Evolutionary conservation across 805 yeast genomes (phyloP), one percentile per base, ranked within the genome.

Genomic region (Yarrowia sp.): DNA sequence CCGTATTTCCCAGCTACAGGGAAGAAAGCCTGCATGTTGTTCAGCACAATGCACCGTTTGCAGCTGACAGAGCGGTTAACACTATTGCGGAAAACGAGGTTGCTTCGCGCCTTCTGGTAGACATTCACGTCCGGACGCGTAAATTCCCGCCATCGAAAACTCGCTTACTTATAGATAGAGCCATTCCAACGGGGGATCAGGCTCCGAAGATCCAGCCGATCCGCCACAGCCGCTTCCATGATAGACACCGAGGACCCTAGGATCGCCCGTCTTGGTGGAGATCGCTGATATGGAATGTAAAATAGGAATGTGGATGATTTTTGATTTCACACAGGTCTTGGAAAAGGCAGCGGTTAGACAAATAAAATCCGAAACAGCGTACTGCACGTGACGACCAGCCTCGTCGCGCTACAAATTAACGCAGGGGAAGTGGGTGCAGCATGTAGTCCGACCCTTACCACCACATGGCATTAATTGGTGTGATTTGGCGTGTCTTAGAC

Each of bases 21-120:
- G 28, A 22, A 22, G 28, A 22, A 22, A 22, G 28, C 28, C 28
- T 22, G 28, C 28, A 22, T 22, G 28, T 22, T 22, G 28, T 32
- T 10, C 41, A 50, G 41, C 15, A n/a, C 3, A 8, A 31, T 47
- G 51, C 51, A 32, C 9, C 38, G 5, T 6, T 8, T 32, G 53
- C 53, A 48, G 53, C 53, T 48, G 53, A 48, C 39, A 6, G 28
- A 47, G 53, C 53, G 53, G 53, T 48, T 48, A 48, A 33, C 53
- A 33, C 39, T 48, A 48, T 48, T 48, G 39, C 28, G 39, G 15
- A 17, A 48, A 7, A 11, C 13, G 38, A 35, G 28, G 28, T 35
- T 35, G 38, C 38, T 35, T 35, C 38, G 5, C 28, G 28, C 28
- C 28, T 3, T 22, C 28, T 22, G 28, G 28, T 22, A 3, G 28